Conservation (phyloP, 805 yeast genomes). For the Pichia thaimueangensis region DNA sequence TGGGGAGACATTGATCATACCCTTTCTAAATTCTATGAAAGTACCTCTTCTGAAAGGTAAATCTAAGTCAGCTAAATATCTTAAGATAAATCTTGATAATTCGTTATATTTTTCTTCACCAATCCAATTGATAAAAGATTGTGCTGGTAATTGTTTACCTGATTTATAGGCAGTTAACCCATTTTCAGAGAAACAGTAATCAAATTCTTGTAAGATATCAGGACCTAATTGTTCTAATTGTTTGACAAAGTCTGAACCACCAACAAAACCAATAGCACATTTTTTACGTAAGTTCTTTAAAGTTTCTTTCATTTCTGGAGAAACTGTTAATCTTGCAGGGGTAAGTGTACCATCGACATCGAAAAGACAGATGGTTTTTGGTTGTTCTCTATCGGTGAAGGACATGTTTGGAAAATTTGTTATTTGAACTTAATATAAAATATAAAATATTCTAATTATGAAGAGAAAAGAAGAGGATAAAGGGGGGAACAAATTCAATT, state of each 20-base stretch:
- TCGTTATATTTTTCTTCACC: slow-evolving; percentile 93
- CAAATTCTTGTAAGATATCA: slow-evolving; percentile 71
- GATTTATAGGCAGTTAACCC: slow-evolving; percentile 95
- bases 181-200: slow-evolving; percentile 94
- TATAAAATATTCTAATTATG: too few species aligned
- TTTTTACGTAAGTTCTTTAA: slow-evolving; percentile 77
- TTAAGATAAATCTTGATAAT: slow-evolving; percentile 77
- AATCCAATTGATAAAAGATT: slow-evolving; percentile 90
- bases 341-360: slow-evolving; percentile 99
- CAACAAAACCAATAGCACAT: slow-evolving; percentile 94
- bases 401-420: slow-evolving; percentile 19
- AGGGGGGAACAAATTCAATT: not conserved
- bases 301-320: slow-evolving; percentile 70
- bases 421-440: too few species aligned
- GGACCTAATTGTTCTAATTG: slow-evolving; percentile 95
- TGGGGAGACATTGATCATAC: slow-evolving; percentile 98
- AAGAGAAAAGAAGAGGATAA: not conserved
- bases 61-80: slow-evolving; percentile 78
- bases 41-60: slow-evolving; percentile 98
- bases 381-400: slow-evolving; percentile 69
- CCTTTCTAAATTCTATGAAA: slow-evolving; percentile 97
- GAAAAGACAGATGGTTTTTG: slow-evolving; percentile 83
- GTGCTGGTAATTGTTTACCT: slow-evolving; percentile 84
- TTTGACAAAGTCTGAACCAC: slow-evolving; percentile 91
- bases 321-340: slow-evolving; percentile 75